Conservation (phyloP, 305 asterid genomes). For the Solanum hybrid region DNA sequence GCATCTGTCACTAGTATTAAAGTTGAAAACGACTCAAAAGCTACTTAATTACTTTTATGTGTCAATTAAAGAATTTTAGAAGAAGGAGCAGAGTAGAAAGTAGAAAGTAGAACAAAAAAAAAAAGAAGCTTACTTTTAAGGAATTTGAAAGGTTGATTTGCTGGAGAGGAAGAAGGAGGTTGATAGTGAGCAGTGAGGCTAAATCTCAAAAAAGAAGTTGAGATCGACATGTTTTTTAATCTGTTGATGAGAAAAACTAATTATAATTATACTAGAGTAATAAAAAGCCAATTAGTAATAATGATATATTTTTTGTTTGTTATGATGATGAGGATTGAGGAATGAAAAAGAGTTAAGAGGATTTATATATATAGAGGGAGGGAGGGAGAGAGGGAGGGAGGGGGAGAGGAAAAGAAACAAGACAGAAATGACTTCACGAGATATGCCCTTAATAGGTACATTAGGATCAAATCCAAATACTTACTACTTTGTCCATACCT, state of each 20-base stretch:
- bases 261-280: background rate
- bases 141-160: background rate
- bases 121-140: background rate
- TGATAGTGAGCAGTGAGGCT: background rate
- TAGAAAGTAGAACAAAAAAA: no score
- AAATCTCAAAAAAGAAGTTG: slow-evolving; percentile 1
- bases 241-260: background rate
- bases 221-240: background rate
- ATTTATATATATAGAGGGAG: slow-evolving; percentile 24
- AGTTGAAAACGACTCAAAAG: background rate
- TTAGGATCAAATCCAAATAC: slow-evolving; percentile 9
- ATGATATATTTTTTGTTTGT: background rate
- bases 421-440: background rate
- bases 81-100: background rate
- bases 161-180: background rate
- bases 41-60: background rate
- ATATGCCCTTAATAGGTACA: background rate
- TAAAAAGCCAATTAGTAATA: background rate
- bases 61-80: background rate
- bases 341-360: background rate
- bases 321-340: background rate
- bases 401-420: background rate
- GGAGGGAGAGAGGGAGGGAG: background rate
- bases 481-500: background rate
- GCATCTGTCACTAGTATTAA: background rate